Base-by-base conservation (phyloP, 352 stramenopile species). In the Pythium dissimile region DNA sequence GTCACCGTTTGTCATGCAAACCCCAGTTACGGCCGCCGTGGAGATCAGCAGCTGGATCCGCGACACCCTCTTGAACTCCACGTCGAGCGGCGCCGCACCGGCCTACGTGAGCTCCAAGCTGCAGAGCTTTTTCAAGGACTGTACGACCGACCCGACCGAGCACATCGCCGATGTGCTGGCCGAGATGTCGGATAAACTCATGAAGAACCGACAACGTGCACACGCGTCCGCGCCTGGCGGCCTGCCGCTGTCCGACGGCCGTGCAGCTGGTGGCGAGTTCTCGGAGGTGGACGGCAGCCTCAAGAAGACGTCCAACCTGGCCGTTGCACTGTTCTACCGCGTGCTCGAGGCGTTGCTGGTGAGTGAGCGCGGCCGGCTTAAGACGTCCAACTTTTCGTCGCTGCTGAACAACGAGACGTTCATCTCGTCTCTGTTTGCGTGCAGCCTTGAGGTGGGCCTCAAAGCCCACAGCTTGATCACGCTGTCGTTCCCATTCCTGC, bases 401-500 rank as follows among this genome's bases (percentile, higher is more conserved):
- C 60, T 95, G 28, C 68, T 94, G 1, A 84, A 86, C 61, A 95
- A 91, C 68, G 71, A 92, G 31, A 79, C 78, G 8, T 94, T 94
- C 60, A 38, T 91, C 10, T 73, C 78, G 15, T 81, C 84, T 35
- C 59, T 95, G 7, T 95, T 92, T 64, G 77, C 86, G 7, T 94
- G 84, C 69, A 88, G 84, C 46, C 66, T 90, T 7, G 86, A 95
- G 59, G 84, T 94, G 13, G 71, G 90, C 6, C 67, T 95, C 20
- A 95, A 95, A 66, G 67, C 86, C 3, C 80, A 95, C 54, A 89
- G 84, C 12, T 69, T 95, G 10, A 89, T 95, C 42, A 93, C 86
- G 28, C 68, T 94, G 9, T 89, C 82, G 27, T 95, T 93, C 42
- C 86, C 86, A 18, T 87, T 90, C 30, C 45, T 95, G 45, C 67